Base-by-base conservation (phyloP, 306 rosid species). In the Cicer bijugum region DNA sequence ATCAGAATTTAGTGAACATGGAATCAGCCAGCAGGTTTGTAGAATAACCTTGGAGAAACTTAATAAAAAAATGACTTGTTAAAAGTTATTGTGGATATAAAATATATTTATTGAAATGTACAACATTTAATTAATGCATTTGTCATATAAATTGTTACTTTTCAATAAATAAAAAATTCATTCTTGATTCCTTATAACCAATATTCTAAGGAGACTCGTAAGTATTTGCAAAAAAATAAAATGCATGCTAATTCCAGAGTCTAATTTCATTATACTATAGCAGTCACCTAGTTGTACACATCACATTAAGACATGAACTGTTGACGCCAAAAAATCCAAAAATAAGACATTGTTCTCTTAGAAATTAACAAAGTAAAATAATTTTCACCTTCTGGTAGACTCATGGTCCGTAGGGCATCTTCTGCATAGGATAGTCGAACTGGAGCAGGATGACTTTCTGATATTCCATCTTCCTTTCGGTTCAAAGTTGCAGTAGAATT, bases 331-430 rank as follows among this genome's bases (percentile, higher is more conserved):
- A 44, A 37, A 11, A 3, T 23, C 42, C 2, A 47, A 65, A 15
- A 63, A 66, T 11, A 17, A 9, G 39, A 12, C 19, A 9, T 58
- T 19, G 12, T 39, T 69, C 12, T 72, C 9, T 46, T 10, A 19
- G 8, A 69, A 80, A 50, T 50, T 58, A 75, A 66, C 28, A 19
- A 76, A 73, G 63, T 43, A 52, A 82, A 80, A 57, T 19, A 72
- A 44, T 50, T 60, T 68, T 46, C 75, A 90, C 99, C 99, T 91
- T 86, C 96, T 3, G 91, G 97, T 73, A 90, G 82, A 86, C 99
- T 95, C 93, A 81, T 84, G 67, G 84, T 85, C 82, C 87, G 87
- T 56, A 95, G 82, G 79, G 99, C 97, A 63, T 90, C 97, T 82
- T 95, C 99, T 6, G 97, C 99, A 63, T 91, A 91, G 23, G 88